Percentiles rank a stretch among this genome's conserved stretches.
Conservation (phyloP, 2,329 filamentous ascomycete genomes). For the Ilyonectria sp. region DNA sequence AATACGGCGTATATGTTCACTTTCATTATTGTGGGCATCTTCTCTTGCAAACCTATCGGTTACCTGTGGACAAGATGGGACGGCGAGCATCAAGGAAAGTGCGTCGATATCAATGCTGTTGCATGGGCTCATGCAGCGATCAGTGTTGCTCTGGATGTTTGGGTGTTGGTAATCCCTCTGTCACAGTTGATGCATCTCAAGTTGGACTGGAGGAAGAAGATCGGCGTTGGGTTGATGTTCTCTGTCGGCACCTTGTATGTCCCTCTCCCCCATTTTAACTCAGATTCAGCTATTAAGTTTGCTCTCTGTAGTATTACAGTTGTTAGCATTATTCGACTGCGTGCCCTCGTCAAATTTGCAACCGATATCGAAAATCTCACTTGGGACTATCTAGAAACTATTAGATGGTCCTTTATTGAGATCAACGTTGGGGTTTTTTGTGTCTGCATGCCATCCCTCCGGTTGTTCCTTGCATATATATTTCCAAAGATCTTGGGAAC, state of each 20-base stretch:
- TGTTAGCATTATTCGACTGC: slow-evolving; percentile 56
- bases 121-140: slow-evolving; percentile 68
- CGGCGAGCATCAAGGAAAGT: slow-evolving; percentile 61
- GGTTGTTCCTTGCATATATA: slow-evolving; percentile 53
- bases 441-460: slow-evolving; percentile 56
- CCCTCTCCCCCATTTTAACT: no score
- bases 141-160: slow-evolving; percentile 66
- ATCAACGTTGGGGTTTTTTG: slow-evolving; percentile 58
- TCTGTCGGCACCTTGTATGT: slow-evolving; percentile 64
- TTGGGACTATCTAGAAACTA: slow-evolving; percentile 53
- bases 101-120: slow-evolving; percentile 64
- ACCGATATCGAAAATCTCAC: slow-evolving; percentile 50
- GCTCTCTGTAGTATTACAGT: slow-evolving; percentile 51
- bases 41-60: slow-evolving; percentile 66
- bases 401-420: slow-evolving; percentile 56
- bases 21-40: slow-evolving; percentile 62
- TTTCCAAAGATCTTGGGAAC: slow-evolving; percentile 55
- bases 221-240: slow-evolving; percentile 66
- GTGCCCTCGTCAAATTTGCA: slow-evolving; percentile 51
- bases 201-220: slow-evolving; percentile 64
- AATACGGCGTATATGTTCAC: slow-evolving; percentile 56
- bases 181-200: slow-evolving; percentile 59
- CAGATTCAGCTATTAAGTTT: slow-evolving; percentile 13
- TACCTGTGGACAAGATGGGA: slow-evolving; percentile 70
- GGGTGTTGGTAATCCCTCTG: slow-evolving; percentile 67